A percentile compares a stretch with the other conserved stretches of the same genome.
Evolutionary conservation across 371 early-diverging fungal genomes (phyloP).

Genomic region (Spraguea lophii): DNA sequence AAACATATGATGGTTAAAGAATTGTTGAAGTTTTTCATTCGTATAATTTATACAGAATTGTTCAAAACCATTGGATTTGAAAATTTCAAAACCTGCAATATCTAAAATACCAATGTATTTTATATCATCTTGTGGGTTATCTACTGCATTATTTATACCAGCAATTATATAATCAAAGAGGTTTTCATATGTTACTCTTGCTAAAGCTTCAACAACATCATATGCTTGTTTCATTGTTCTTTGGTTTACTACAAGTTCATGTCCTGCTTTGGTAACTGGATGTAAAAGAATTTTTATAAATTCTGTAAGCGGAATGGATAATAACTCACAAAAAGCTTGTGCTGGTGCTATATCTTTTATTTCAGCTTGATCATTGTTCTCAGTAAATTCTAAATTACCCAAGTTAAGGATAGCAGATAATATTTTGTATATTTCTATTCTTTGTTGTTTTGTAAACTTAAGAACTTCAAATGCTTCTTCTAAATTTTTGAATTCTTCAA

Average conservation of each 20-base stretch:
- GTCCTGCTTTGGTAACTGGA: conserved; percentile 76
- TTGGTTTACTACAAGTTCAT: conserved; percentile 76
- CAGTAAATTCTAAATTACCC: conserved; percentile 64
- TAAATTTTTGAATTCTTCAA: conserved; percentile 56
- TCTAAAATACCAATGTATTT: conserved; percentile 92
- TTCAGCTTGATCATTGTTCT: conserved; percentile 63
- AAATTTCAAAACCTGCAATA: conserved; percentile 99
- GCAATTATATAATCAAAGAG: conserved; percentile 73
- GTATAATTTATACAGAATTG: conserved; percentile 98
- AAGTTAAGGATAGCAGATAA: conserved; percentile 77
- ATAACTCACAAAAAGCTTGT: conserved; percentile 71
- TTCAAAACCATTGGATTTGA: conserved; percentile 86
- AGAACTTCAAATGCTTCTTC: conserved; percentile 60
- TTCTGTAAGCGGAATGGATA: conserved; percentile 63
- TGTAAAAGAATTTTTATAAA: conserved; percentile 65
- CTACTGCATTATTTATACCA: conserved; percentile 65
- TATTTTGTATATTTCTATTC: conserved; percentile 57
- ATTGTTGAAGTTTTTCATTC: conserved; percentile 96
- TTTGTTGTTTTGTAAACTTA: conserved; percentile 57
- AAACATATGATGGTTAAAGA: conserved; percentile 99
- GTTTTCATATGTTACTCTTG: conserved; percentile 79
- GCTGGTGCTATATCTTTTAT: conserved; percentile 55
- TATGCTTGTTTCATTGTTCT: conserved; percentile 63
- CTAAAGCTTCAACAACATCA: conserved; percentile 71
- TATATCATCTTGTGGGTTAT: conserved; percentile 49